These are phyloP conservation scores for Boletales sp. DNA, from an alignment of 768 basidiomycete genomes.

Conservation along the genomic window DNA sequence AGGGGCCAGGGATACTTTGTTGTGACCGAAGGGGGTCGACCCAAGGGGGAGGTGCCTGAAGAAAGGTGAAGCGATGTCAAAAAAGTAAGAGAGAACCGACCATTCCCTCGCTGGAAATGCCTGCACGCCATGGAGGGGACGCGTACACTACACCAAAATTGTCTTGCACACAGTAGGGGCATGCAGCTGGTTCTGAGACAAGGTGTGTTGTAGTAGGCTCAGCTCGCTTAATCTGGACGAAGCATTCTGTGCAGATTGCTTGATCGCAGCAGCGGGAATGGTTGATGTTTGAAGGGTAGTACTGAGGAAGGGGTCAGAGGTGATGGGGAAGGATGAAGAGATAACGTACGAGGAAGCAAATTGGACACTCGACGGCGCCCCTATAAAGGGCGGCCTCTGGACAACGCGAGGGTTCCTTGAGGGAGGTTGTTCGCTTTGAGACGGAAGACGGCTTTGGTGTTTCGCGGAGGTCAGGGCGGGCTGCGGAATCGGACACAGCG, in stretches of 20 bases:
- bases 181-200: conserved; percentile 94
- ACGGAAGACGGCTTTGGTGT: conserved; percentile 21
- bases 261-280: conserved; percentile 98
- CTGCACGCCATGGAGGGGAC: conserved; percentile 76
- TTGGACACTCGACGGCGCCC: conserved; percentile 91
- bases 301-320: conserved; percentile 49
- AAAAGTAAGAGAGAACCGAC: conserved; percentile 37
- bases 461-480: conserved; percentile 33
- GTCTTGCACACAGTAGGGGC: conserved; percentile 96
- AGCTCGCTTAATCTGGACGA: conserved; percentile 96
- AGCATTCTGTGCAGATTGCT: conserved; percentile 98
- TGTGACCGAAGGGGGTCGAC: conserved; percentile 51
- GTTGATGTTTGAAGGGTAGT: conserved; percentile 97
- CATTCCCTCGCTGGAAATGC: conserved; percentile 70
- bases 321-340: conserved; percentile 9
- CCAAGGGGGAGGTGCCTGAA: conserved; percentile 43
- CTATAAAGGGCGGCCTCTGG: conserved; percentile 81
- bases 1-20: conserved; percentile 35
- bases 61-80: background rate
- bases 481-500: conserved; percentile 35
- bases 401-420: conserved; percentile 61
- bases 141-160: conserved; percentile 94
- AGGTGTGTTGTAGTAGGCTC: conserved; percentile 95
- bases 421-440: conserved; percentile 51
- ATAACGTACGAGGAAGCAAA: conserved; percentile 87